Percentiles rank a stretch among this genome's conserved stretches.
phyloP scores from a whole-genome alignment of 2,329 filamentous ascomycete genomes.

The Ascosphaera aggregata region DNA sequence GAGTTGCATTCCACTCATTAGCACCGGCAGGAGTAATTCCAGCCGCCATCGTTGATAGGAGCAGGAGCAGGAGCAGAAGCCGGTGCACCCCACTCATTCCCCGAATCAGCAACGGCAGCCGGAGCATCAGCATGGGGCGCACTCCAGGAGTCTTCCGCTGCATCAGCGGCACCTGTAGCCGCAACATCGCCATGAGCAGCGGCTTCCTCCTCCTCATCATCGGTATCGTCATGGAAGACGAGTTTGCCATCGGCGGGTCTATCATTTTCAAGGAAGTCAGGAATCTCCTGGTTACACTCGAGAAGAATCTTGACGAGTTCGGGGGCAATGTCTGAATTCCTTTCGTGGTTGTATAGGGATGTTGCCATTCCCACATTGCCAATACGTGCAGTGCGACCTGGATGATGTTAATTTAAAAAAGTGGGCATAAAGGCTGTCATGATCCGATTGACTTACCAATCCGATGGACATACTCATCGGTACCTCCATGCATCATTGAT shows the following conservation, averaged over 20 bases:
- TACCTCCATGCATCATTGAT: constrained; percentile 50
- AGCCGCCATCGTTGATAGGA: too few species aligned
- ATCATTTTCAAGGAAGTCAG: constrained; percentile 65
- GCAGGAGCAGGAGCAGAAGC: too few species aligned
- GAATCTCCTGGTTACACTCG: constrained; percentile 55
- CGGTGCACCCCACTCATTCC: neutral
- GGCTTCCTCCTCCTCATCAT: constrained; percentile 15
- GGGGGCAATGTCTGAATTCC: constrained; percentile 45
- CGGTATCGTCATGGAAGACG: constrained; percentile 30
- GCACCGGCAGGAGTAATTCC: too few species aligned
- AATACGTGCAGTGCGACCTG: constrained; percentile 81
- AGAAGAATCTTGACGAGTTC: constrained; percentile 60
- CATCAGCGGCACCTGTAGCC: constrained; percentile 5
- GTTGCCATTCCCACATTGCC: constrained; percentile 69
- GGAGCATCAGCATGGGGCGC: constrained; percentile 1
- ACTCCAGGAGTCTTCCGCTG: constrained; percentile 5
- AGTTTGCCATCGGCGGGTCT: constrained; percentile 20
- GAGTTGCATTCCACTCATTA: too few species aligned
- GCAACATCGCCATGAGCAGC: constrained; percentile 5
- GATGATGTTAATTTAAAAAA: constrained; percentile 1
- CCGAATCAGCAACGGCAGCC: neutral
- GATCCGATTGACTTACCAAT: constrained; percentile 39
- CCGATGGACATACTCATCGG: constrained; percentile 81
- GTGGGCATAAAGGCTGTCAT: neutral
- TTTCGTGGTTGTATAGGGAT: constrained; percentile 61